Evolutionary conservation across 202 grass and related monocot species (phyloP).

Genomic region (Digitaria exilis): DNA sequence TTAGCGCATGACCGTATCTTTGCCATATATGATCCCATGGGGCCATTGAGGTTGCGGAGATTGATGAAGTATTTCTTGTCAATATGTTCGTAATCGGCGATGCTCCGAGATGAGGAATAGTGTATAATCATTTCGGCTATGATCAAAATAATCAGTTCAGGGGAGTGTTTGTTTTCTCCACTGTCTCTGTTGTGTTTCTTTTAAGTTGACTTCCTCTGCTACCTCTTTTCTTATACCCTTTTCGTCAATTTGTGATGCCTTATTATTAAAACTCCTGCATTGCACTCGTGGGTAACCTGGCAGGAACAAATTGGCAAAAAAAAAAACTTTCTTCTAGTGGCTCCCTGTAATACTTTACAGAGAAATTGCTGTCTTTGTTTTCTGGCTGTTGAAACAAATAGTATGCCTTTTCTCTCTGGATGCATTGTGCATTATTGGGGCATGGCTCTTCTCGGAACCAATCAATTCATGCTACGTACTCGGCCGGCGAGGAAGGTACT

Average conservation of each 20-base stretch:
- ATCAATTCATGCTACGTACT: neutral
- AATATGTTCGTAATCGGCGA: conserved; percentile 9
- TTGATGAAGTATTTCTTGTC: conserved; percentile 44
- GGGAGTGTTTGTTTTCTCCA: neutral
- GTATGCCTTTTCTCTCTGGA: conserved; percentile 12
- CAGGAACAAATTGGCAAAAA: too few species aligned
- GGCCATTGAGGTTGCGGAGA: conserved; percentile 39
- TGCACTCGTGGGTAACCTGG: neutral
- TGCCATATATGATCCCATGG: conserved; percentile 45
- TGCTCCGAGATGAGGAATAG: conserved; percentile 7
- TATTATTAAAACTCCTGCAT: neutral
- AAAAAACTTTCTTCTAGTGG: too few species aligned
- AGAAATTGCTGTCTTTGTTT: neutral
- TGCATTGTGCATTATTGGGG: conserved; percentile 24
- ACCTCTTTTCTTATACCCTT: neutral
- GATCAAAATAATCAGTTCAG: conserved; percentile 37
- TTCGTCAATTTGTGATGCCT: neutral
- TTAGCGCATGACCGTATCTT: conserved; percentile 41
- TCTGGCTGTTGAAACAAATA: conserved; percentile 19
- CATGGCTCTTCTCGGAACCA: conserved; percentile 10
- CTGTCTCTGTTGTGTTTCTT: neutral
- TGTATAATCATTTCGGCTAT: conserved; percentile 32
- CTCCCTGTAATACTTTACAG: neutral
- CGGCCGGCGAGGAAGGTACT: neutral
- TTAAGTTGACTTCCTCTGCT: too few species aligned